Evolutionary conservation across 1,139 yeast species (phyloP).

Genomic region (Hansenula sp.): DNA sequence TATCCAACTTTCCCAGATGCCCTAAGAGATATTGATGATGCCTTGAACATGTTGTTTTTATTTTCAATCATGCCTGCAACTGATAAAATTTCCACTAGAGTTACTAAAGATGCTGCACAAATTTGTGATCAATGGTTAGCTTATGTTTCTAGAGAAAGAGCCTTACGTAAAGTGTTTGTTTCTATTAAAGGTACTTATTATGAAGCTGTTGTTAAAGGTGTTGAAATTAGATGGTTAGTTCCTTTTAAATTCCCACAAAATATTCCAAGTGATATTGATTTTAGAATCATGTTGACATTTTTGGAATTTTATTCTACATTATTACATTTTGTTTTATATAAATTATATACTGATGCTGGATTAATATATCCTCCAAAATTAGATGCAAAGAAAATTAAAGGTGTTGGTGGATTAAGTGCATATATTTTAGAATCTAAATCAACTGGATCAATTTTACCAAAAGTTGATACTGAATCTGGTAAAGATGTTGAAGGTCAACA

Average conservation of each 20-base stretch:
- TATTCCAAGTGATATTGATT: slow-evolving; percentile 91
- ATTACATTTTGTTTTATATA: slow-evolving; percentile 79
- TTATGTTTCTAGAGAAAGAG: slow-evolving; percentile 78
- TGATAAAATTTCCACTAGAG: slow-evolving; percentile 69
- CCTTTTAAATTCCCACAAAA: slow-evolving; percentile 97
- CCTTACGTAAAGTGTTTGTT: slow-evolving; percentile 85
- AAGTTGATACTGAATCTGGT: slow-evolving; percentile 40
- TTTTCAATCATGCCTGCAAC: slow-evolving; percentile 96
- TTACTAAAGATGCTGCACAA: slow-evolving; percentile 81
- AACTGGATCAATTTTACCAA: slow-evolving; percentile 39
- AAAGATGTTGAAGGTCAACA: slow-evolving; percentile 34
- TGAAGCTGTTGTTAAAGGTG: slow-evolving; percentile 86
- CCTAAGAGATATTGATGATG: slow-evolving; percentile 89
- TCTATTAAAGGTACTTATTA: slow-evolving; percentile 97
- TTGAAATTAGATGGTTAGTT: slow-evolving; percentile 91
- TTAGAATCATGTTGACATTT: slow-evolving; percentile 94
- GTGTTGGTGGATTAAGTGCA: slow-evolving; percentile 75
- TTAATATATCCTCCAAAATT: slow-evolving; percentile 90
- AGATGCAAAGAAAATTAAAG: slow-evolving; percentile 67
- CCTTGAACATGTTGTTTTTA: slow-evolving; percentile 88
- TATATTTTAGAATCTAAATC: slow-evolving; percentile 63
- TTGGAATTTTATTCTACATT: slow-evolving; percentile 92
- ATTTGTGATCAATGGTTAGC: slow-evolving; percentile 96
- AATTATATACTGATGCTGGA: slow-evolving; percentile 79
- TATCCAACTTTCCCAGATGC: slow-evolving; percentile 95